Conservation (phyloP, 306 rosid species). For the Cicer pinnatifidum region DNA sequence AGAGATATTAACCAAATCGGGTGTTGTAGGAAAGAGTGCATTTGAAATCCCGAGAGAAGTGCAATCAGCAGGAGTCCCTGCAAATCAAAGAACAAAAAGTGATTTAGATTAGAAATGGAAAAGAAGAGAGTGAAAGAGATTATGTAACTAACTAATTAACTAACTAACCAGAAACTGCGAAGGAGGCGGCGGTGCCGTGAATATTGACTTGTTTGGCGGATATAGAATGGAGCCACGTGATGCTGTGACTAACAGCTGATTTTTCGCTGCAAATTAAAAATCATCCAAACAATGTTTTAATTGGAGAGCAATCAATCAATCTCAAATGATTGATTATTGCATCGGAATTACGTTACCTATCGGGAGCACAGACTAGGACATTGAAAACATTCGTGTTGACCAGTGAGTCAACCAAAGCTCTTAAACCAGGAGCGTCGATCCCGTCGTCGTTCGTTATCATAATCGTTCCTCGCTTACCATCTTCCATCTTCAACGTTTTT, state of each 20-base stretch:
- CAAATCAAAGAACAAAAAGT: constrained; percentile 44
- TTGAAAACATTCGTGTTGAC: constrained; percentile 64
- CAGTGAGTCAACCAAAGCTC: constrained; percentile 74
- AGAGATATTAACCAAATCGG: constrained; percentile 68
- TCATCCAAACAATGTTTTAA: too few relatives aligned
- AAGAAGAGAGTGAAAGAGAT: background rate
- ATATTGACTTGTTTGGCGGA: constrained; percentile 70
- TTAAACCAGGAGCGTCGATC: constrained; percentile 86
- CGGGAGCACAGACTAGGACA: constrained; percentile 87
- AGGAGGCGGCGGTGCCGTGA: constrained; percentile 66
- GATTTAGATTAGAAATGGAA: background rate
- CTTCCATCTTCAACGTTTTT: constrained; percentile 53
- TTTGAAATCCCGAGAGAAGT: constrained; percentile 83
- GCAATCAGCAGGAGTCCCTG: constrained; percentile 97
- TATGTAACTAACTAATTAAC: background rate
- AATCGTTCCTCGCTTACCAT: constrained; percentile 52
- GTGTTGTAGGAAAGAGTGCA: constrained; percentile 66
- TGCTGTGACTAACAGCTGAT: constrained; percentile 81
- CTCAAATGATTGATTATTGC: background rate
- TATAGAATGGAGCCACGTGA: constrained; percentile 73
- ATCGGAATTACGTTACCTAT: constrained; percentile 49
- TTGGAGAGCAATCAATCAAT: background rate
- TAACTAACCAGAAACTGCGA: constrained; percentile 68
- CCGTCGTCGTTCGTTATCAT: constrained; percentile 96
- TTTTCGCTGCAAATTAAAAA: constrained; percentile 61